Evolutionary conservation across 78 protist genomes (phyloP).

Genomic region (Speleostelium caveatum): DNA sequence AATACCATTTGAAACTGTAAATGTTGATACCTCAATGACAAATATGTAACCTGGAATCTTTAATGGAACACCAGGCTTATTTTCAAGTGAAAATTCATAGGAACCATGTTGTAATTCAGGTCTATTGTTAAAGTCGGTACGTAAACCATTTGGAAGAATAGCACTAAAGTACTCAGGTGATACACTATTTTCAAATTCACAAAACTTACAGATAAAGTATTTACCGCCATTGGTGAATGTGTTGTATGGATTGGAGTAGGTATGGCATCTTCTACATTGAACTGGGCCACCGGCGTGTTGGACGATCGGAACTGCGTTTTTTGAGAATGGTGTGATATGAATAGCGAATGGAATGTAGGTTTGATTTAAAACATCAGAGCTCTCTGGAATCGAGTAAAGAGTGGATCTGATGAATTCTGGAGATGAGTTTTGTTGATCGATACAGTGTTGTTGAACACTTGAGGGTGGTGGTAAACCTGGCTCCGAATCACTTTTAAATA

Average conservation of each 20-base stretch:
- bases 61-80: not conserved
- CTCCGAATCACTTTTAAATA: constrained; percentile 20
- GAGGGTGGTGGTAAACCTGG: constrained; percentile 25
- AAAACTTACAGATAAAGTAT: constrained; percentile 56
- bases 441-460: constrained; percentile 16
- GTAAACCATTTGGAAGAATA: constrained; percentile 49
- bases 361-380: constrained; percentile 14
- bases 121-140: constrained; percentile 66
- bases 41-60: constrained; percentile 53
- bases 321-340: constrained; percentile 38
- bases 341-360: constrained; percentile 67
- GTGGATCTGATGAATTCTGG: constrained; percentile 72
- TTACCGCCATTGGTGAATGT: constrained; percentile 69
- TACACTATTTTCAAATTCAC: constrained; percentile 71
- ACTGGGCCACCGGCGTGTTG: constrained; percentile 62
- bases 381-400: constrained; percentile 71
- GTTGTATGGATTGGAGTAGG: constrained; percentile 69
- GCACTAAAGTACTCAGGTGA: constrained; percentile 64
- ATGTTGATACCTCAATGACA: constrained; percentile 49
- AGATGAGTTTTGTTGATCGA: constrained; percentile 46
- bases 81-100: constrained; percentile 15
- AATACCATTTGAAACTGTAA: constrained; percentile 40
- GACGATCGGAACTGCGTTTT: constrained; percentile 34
- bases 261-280: constrained; percentile 77
- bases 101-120: constrained; percentile 62